Evolutionary conservation across 2,329 filamentous ascomycete species (phyloP).

Genomic region (Didymella sp.): DNA sequence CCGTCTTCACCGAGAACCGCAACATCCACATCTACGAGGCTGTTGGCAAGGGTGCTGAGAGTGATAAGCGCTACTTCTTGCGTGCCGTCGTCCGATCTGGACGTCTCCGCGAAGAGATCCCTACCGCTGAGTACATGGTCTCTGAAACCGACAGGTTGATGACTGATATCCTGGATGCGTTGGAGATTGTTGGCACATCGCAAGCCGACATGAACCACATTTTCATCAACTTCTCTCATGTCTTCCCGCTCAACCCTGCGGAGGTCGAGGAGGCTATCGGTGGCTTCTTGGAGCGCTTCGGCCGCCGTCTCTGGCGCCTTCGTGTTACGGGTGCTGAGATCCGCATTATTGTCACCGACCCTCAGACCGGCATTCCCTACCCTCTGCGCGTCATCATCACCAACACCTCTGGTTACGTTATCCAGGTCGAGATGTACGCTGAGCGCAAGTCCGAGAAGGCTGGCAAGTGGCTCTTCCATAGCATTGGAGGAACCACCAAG

Average conservation of each 20-base stretch:
- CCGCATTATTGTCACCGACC: conserved; percentile 96
- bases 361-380: conserved; percentile 80
- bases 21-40: conserved; percentile 99
- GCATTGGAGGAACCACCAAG: conserved; percentile 92
- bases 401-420: conserved; percentile 97
- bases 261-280: conserved; percentile 93
- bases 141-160: conserved; percentile 96
- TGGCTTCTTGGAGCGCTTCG: conserved; percentile 96
- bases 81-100: conserved; percentile 94
- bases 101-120: conserved; percentile 93
- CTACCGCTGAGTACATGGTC: conserved; percentile 97
- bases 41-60: conserved; percentile 90
- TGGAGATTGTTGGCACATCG: conserved; percentile 99
- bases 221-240: conserved; percentile 99
- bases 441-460: conserved; percentile 98
- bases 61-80: conserved; percentile 98
- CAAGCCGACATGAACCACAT: conserved; percentile 99
- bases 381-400: conserved; percentile 95
- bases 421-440: conserved; percentile 96
- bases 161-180: conserved; percentile 95
- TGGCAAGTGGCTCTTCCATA: conserved; percentile 94
- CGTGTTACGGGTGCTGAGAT: conserved; percentile 98
- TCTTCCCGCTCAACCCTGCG: conserved; percentile 87
- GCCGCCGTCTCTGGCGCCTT: conserved; percentile 91
- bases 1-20: conserved; percentile 98